A percentile compares a stretch with the other conserved stretches of the same genome.
Evolutionary conservation across 768 basidiomycete species (phyloP).

Genomic region (Lyophyllum shimeji): DNA sequence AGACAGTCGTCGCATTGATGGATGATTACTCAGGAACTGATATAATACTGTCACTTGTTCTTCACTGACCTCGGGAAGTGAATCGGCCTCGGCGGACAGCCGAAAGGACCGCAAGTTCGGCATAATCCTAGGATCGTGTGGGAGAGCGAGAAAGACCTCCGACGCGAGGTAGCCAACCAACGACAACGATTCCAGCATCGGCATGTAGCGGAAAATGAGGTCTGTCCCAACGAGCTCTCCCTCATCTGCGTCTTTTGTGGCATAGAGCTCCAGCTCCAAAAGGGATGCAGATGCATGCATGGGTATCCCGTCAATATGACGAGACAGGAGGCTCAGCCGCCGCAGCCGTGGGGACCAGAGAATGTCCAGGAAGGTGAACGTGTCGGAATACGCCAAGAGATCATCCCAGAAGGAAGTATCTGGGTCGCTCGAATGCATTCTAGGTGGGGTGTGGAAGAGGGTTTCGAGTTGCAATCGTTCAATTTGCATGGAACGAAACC

Average conservation of each 20-base stretch:
- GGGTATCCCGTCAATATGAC: conserved; percentile 23
- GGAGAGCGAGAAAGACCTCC: conserved; percentile 29
- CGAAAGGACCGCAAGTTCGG: conserved; percentile 36
- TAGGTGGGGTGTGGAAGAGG: conserved; percentile 3
- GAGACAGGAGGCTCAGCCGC: conserved; percentile 3
- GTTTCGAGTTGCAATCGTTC: conserved; percentile 11
- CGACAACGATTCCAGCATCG: conserved; percentile 34
- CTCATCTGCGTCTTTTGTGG: conserved; percentile 26
- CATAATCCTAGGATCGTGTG: conserved; percentile 25
- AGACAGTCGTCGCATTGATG: conserved; percentile 30
- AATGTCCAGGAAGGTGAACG: not conserved
- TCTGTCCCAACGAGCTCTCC: conserved; percentile 31
- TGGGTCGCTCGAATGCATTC: conserved; percentile 4
- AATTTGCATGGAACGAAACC: conserved; percentile 6
- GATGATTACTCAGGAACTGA: conserved; percentile 30
- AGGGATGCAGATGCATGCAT: conserved; percentile 30
- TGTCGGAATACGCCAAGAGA: not conserved
- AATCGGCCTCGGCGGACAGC: conserved; percentile 28
- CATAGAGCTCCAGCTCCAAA: conserved; percentile 32
- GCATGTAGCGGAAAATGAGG: conserved; percentile 33
- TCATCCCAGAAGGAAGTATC: conserved; percentile 5
- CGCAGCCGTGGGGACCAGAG: conserved; percentile 5
- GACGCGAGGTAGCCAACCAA: conserved; percentile 31
- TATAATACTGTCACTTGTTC: conserved; percentile 21
- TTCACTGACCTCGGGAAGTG: conserved; percentile 10